Percentiles rank a stretch among this genome's conserved stretches.
phyloP scores from a whole-genome alignment of 2,329 filamentous ascomycete species.

The Pseudogymnoascus sp. region DNA sequence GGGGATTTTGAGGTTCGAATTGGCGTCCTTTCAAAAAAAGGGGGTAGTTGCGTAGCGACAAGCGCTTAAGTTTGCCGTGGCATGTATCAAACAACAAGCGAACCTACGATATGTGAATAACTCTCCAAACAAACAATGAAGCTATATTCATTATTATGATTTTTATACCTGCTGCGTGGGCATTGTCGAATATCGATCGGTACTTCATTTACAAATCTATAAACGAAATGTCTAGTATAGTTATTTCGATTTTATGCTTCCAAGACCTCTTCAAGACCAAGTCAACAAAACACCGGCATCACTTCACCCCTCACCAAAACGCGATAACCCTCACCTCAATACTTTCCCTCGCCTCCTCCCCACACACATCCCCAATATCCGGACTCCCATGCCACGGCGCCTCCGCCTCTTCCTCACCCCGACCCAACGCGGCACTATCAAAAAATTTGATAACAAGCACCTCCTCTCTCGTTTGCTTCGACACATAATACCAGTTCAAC shows the following conservation, averaged over 20 bases:
- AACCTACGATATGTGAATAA: neutral
- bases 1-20: neutral
- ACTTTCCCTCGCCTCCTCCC: slow-evolving; percentile 2
- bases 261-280: neutral
- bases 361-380: neutral
- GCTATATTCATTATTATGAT: neutral
- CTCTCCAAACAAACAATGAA: neutral
- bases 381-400: slow-evolving; percentile 9
- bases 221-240: neutral
- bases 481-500: slow-evolving; percentile 7
- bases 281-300: neutral
- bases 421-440: slow-evolving; percentile 5
- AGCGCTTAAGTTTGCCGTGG: neutral
- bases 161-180: neutral
- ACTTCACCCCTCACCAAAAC: neutral
- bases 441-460: slow-evolving; percentile 11
- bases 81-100: neutral
- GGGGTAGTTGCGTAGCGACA: neutral
- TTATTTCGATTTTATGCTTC: neutral
- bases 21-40: neutral
- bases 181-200: neutral
- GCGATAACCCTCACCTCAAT: slow-evolving; percentile 13
- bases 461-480: slow-evolving; percentile 6
- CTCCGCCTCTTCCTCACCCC: neutral
- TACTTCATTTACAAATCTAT: neutral